Conservation (phyloP, 1,284 basidiomycete species). For the Irpex sp. region DNA sequence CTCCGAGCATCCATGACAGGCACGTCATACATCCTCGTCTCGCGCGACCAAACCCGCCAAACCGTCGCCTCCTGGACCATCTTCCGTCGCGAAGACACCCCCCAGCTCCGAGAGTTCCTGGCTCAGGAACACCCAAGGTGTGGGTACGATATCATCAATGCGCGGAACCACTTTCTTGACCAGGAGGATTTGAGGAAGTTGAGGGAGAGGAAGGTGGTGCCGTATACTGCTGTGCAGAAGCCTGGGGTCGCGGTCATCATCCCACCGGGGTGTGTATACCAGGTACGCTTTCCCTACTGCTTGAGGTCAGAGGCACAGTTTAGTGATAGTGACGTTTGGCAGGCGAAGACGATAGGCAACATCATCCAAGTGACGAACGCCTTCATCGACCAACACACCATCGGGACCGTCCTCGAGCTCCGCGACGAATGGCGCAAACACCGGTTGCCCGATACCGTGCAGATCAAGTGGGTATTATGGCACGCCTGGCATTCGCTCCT, state of each 20-base stretch:
- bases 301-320: not conserved
- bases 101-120: not conserved
- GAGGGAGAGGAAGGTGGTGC: not conserved
- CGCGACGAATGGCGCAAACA: not conserved
- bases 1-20: not conserved
- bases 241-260: not conserved
- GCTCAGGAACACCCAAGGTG: not conserved
- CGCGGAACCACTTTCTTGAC: not conserved
- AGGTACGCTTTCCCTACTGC: not conserved
- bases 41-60: not conserved
- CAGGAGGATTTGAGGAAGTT: not conserved
- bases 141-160: not conserved
- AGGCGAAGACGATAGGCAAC: not conserved
- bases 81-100: not conserved
- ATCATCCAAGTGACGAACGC: not conserved
- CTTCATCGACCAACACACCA: not conserved
- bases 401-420: not conserved
- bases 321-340: too few relatives aligned
- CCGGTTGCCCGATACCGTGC: not conserved
- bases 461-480: not conserved
- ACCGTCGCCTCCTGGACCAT: not conserved
- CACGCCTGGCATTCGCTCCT: not conserved
- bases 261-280: not conserved
- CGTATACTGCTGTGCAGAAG: not conserved
- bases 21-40: not conserved